Conservation (phyloP, 345 rosid genomes). For the Abelmoschus esculentus region DNA sequence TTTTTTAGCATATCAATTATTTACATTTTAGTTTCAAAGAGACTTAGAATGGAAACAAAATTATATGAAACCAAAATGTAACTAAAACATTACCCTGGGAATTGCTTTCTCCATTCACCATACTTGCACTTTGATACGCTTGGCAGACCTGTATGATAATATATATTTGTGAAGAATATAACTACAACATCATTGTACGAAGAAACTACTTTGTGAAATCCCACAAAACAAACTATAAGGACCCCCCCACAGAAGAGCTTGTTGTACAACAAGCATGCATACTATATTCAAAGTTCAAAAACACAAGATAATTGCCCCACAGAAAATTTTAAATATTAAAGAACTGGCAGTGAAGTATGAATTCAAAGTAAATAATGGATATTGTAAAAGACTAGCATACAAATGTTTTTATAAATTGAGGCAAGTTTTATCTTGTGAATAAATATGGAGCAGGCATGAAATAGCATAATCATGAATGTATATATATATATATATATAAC, state of each 20-base stretch:
- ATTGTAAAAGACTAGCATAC: neutral
- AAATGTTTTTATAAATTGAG: neutral
- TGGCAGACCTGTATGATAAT: constrained; percentile 24
- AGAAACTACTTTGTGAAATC: too few relatives aligned
- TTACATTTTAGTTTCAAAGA: neutral
- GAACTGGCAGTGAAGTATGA: neutral
- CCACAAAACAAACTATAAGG: neutral
- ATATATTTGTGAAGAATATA: constrained; percentile 2
- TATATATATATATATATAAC: neutral
- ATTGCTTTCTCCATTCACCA: constrained; percentile 21
- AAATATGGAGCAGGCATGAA: neutral
- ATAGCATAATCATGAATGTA: neutral
- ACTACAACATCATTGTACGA: neutral
- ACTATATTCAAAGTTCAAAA: neutral
- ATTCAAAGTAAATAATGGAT: neutral
- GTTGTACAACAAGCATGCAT: neutral
- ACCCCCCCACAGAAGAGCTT: neutral
- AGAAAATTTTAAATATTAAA: neutral
- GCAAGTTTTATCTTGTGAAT: neutral
- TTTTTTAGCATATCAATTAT: neutral
- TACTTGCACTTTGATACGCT: constrained; percentile 28
- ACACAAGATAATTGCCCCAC: neutral
- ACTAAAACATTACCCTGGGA: constrained; percentile 37
- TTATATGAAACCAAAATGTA: neutral
- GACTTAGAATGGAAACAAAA: neutral